Evolutionary conservation across 2,329 filamentous ascomycete genomes (phyloP).

Genomic region (Dothideomycetes sp.): DNA sequence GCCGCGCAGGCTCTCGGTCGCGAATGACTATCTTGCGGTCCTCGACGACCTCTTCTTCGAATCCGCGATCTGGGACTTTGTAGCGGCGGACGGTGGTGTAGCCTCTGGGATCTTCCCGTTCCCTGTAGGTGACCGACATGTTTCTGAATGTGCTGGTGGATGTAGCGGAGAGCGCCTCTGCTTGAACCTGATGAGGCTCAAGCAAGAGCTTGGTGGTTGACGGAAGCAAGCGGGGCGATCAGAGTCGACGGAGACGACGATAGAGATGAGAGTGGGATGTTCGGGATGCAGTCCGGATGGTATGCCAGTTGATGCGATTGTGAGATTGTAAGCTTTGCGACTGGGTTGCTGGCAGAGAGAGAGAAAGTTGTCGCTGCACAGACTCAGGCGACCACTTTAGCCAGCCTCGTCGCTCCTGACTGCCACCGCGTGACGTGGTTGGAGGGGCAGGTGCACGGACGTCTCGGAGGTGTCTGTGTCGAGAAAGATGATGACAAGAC

Average conservation of each 20-base stretch:
- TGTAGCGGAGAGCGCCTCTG: too few relatives aligned
- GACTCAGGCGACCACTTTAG: neutral
- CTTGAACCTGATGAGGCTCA: too few relatives aligned
- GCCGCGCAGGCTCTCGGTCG: conserved; percentile 15
- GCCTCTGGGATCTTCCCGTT: conserved; percentile 27
- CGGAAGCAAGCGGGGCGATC: neutral
- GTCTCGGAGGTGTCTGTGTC: neutral
- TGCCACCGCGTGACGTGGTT: neutral
- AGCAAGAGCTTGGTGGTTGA: neutral
- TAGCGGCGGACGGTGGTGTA: conserved; percentile 52
- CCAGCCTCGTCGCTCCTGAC: neutral
- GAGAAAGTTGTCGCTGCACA: neutral
- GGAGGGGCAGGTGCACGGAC: neutral
- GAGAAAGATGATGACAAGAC: neutral
- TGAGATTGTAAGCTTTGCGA: too few relatives aligned
- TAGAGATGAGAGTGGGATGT: too few relatives aligned
- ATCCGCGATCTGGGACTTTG: conserved; percentile 36
- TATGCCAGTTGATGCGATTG: too few relatives aligned
- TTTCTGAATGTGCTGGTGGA: too few relatives aligned
- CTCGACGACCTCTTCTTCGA: conserved; percentile 12
- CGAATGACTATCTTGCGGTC: conserved; percentile 38
- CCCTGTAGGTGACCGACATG: conserved; percentile 36
- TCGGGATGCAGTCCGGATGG: too few relatives aligned
- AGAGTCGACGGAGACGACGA: too few relatives aligned
- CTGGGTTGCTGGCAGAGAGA: too few relatives aligned